Evolutionary conservation across 2,329 filamentous ascomycete species (phyloP).

Genomic region (Pseudocercospora musae): DNA sequence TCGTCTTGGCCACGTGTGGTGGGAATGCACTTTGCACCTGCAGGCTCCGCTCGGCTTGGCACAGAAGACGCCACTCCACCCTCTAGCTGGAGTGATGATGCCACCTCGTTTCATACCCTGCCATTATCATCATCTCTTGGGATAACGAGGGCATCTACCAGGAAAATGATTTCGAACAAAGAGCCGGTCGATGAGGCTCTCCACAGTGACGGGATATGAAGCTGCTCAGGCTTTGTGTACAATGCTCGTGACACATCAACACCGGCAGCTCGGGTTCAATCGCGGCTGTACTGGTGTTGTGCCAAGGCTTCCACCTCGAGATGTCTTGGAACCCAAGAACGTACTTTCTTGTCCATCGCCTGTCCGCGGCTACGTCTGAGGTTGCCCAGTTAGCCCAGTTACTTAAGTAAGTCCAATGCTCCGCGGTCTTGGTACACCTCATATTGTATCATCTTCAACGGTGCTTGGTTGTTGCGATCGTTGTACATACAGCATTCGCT

Average conservation of each 20-base stretch:
- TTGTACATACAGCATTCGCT: constrained; percentile 8
- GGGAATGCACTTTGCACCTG: neutral
- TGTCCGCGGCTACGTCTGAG: neutral
- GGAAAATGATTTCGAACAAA: neutral
- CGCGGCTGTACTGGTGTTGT: neutral
- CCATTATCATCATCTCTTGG: neutral
- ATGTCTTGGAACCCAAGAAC: constrained; percentile 21
- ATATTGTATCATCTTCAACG: constrained; percentile 6
- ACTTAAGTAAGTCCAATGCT: constrained; percentile 13
- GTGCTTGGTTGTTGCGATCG: constrained; percentile 1
- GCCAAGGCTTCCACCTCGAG: constrained; percentile 15
- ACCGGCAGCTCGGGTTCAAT: neutral
- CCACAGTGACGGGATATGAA: neutral
- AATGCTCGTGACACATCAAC: neutral
- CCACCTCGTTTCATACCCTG: neutral
- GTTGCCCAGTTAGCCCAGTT: neutral
- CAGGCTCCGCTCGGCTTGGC: constrained; percentile 1
- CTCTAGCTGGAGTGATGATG: neutral
- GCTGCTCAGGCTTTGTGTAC: neutral
- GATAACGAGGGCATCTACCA: neutral
- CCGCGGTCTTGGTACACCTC: constrained; percentile 8
- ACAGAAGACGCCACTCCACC: neutral
- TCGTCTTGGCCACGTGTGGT: neutral
- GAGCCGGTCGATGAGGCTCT: neutral
- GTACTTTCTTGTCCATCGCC: constrained; percentile 18